Evolutionary conservation across 805 yeast genomes (phyloP), one percentile per base, ranked within the genome.

Genomic region (Alloascoidea africana): DNA sequence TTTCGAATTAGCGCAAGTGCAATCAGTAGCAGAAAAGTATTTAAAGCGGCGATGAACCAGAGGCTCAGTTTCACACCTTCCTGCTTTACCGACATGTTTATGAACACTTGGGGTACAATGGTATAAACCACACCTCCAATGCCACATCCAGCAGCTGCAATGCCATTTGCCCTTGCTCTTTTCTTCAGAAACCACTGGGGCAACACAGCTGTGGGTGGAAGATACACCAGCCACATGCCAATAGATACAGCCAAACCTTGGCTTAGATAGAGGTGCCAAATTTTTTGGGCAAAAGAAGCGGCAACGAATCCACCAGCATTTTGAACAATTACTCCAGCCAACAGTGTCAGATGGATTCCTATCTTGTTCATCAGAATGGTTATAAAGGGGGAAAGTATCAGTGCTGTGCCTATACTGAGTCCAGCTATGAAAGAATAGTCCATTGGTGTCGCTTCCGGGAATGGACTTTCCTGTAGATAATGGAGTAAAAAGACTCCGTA

Each of bases 231-330:
- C 8, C 36, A 18, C 44, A 70, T 50, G 2, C 75, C 75, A 19
- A 68, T 48, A 19, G 85, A 80, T 38, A 66, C 67, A 33, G 80
- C 42, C 2, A 77, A 59, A 18, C 89, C 87, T 54, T 80, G 87
- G 4, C 83, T 70, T 32, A 76, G 52, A 47, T 66, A 76, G 11
- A 81, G 49, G 43, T 81, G 76, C 86, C 87, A 79, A 15, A 73
- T 48, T 30, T 63, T 59, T 2, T 63, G 66, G 1, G 80, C 54
- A 47, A 65, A 76, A 4, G 79, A 68, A 1, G 87, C 85, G 44
- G 79, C 46, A 39, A 80, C 41, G 27, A 68, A 62, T 0, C 76
- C 79, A 0, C 65, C 61, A 41, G 75, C 68, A 47, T 76, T 23
- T 23, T 23, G 30, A 23, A 23, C n/a, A n/a, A 8, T 8, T 8